Evolutionary conservation across 176 grass and related monocot genomes (phyloP).

Genomic region (Hsuehochloa calcarea): DNA sequence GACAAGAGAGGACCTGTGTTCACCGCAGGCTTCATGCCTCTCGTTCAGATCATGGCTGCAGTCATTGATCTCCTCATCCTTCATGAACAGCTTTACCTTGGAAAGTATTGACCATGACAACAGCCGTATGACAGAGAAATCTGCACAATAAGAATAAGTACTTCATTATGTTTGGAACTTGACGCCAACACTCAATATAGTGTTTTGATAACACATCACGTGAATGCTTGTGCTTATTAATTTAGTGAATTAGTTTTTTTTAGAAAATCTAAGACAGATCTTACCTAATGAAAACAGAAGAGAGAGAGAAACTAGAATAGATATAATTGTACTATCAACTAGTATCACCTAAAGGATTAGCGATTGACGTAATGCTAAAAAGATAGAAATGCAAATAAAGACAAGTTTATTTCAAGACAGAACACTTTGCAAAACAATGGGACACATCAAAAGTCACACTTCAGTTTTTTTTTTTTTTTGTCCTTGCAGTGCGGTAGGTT

Average conservation of each 20-base stretch:
- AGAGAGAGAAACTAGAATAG: neutral
- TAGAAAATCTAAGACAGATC: neutral
- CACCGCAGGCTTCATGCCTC: slow-evolving; percentile 67
- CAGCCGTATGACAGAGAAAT: neutral
- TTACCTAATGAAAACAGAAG: neutral
- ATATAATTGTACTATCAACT: neutral
- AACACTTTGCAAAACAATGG: neutral
- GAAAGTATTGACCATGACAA: slow-evolving; percentile 42
- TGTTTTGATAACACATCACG: neutral
- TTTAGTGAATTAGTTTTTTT: neutral
- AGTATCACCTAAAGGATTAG: neutral
- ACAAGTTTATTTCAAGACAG: slow-evolving; percentile 2
- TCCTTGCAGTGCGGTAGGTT: slow-evolving; percentile 49
- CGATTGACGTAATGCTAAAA: neutral
- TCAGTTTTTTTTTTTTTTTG: slow-evolving; percentile 22
- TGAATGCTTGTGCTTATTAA: neutral
- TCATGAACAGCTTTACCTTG: slow-evolving; percentile 56
- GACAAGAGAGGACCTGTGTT: slow-evolving; percentile 67
- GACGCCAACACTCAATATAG: neutral
- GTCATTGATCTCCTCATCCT: slow-evolving; percentile 56
- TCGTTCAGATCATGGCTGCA: slow-evolving; percentile 66
- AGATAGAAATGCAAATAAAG: neutral
- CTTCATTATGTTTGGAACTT: neutral
- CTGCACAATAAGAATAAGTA: neutral
- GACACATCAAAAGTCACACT: slow-evolving; percentile 21